phyloP scores from a whole-genome alignment of 2,329 filamentous ascomycete genomes.

The Truncatella angustata region DNA sequence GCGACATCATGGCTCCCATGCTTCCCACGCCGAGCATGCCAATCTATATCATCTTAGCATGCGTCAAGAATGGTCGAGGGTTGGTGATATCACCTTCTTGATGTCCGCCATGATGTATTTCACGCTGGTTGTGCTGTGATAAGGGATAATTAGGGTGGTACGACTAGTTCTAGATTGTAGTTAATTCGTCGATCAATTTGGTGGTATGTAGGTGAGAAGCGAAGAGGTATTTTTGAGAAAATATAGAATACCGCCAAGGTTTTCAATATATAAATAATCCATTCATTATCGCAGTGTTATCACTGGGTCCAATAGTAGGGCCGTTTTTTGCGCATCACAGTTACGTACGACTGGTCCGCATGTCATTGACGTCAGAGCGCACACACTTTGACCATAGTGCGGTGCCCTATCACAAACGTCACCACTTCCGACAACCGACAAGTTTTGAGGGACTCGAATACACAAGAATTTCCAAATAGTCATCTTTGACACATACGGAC shows the following conservation, averaged over 20 bases:
- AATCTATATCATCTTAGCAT: conserved; percentile 31
- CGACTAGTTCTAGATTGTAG: no score
- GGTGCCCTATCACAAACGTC: background rate
- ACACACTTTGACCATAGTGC: background rate
- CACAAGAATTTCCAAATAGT: background rate
- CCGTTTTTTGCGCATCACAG: conserved; percentile 1
- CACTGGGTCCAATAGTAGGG: background rate
- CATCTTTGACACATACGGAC: background rate
- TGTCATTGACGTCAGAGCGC: conserved; percentile 3
- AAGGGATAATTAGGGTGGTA: background rate
- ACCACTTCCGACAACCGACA: background rate
- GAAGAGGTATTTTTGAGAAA: no score
- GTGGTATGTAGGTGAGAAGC: no score
- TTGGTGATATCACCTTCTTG: background rate
- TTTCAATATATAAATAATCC: no score
- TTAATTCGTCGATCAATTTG: background rate
- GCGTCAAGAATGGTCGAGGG: no score
- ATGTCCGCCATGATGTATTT: background rate
- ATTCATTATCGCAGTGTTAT: background rate
- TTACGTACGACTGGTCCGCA: conserved; percentile 5
- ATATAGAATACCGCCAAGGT: no score
- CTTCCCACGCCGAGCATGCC: conserved; percentile 57
- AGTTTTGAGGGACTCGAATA: background rate
- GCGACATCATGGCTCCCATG: conserved; percentile 59
- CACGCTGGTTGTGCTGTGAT: background rate